Evolutionary conservation across 2,329 filamentous ascomycete genomes (phyloP), one percentile per base, ranked within the genome.

Genomic region (Phymatotrichopsis omnivora): DNA sequence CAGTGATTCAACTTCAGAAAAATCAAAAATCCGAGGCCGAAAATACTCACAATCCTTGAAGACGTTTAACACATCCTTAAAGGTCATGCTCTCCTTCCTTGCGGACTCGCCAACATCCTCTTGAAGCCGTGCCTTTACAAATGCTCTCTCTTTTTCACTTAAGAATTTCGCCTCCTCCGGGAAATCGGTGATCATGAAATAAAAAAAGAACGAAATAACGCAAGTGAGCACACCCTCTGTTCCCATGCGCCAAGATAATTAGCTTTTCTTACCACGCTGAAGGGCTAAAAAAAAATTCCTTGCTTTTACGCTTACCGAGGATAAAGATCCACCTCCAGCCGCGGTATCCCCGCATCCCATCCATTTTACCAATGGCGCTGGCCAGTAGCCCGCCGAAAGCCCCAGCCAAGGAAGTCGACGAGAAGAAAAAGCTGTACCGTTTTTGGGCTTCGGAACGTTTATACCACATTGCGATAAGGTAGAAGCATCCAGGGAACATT

Each of bases 391-490:
- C 86, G 32, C 85, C 86, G 58, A 94, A 95, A 0, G 85, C 83
- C 24, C 83, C 83, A 1, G 83, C 83, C 3, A 89, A 68, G 0
- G 80, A 82, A 1, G 83, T 87, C 22, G 74, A 84, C 59, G 75
- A 79, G 69, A 96, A 96, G 71, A 96, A 96, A 69, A 96, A 87
- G 12, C 80, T 83, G 66, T 87, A 95, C 23, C 91, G 78, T 59
- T 85, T 85, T 65, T 96, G 89, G 2, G 87, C 85, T 65, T 96
- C 91, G 33, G 71, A 70, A 49, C 89, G 77, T 49, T 80, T 78
- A 58, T 96, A 98, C 86, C 83, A 93, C 79, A 89, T 89, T 47
- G 83, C 78, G 51, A 86, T 78, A 6, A 87, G 67, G 59, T 86
- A 82, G 60, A 82, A 70, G 64, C 76, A 80, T 25, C 80, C 81